Evolutionary conservation across 2,329 filamentous ascomycete genomes (phyloP).

Genomic region (Cytospora paraplurivora): DNA sequence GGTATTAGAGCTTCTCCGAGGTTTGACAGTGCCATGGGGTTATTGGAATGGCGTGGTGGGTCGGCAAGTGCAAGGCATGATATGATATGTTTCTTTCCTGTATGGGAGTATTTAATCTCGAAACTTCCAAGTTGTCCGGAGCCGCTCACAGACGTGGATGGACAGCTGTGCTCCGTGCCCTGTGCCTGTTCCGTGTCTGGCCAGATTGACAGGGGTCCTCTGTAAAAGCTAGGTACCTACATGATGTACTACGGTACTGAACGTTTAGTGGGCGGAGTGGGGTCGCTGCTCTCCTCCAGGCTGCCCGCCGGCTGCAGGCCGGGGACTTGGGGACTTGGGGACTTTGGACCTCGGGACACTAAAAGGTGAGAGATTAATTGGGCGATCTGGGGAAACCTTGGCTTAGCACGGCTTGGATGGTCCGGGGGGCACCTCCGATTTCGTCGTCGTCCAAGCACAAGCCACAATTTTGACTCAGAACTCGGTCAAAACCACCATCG

Average conservation of each 20-base stretch:
- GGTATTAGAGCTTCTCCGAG: conserved; percentile 30
- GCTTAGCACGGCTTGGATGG: background rate
- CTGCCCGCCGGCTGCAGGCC: background rate
- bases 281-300: background rate
- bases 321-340: too few relatives aligned
- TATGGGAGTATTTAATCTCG: background rate
- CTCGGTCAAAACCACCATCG: background rate
- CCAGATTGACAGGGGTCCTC: conserved; percentile 10
- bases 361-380: conserved; percentile 10
- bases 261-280: background rate
- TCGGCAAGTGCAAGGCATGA: conserved; percentile 16
- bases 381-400: conserved; percentile 19
- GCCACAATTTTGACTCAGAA: conserved; percentile 23
- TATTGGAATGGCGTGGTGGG: conserved; percentile 6
- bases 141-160: conserved; percentile 9
- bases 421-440: conserved; percentile 15
- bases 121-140: background rate
- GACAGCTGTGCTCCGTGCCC: background rate
- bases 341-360: background rate
- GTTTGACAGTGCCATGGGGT: conserved; percentile 24
- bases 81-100: background rate
- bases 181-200: conserved; percentile 12
- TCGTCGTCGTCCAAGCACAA: conserved; percentile 14
- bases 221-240: background rate
- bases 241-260: too few relatives aligned